A percentile compares a stretch with the other conserved stretches of the same genome.
phyloP scores from a whole-genome alignment of 2,329 filamentous ascomycete genomes.

The Trichoderma simmonsii region DNA sequence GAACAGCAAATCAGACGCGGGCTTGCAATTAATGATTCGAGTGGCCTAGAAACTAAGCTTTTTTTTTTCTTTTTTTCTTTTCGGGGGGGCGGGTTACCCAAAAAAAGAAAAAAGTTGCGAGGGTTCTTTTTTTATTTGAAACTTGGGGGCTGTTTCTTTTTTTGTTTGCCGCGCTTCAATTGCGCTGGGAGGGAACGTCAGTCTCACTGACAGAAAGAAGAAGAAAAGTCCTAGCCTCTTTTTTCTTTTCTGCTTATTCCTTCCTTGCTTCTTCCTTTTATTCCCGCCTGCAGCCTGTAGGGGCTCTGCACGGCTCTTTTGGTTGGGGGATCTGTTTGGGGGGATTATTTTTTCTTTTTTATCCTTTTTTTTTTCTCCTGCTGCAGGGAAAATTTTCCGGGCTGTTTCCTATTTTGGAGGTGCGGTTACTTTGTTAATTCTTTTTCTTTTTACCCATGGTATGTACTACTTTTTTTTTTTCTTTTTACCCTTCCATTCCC shows the following conservation, averaged over 20 bases:
- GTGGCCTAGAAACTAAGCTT: neutral
- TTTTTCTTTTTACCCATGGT: neutral
- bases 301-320: neutral
- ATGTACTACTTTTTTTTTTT: neutral
- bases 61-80: neutral
- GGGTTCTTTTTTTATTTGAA: neutral
- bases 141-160: neutral
- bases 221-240: neutral
- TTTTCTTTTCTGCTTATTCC: neutral
- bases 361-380: neutral
- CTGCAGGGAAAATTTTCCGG: neutral
- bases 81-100: neutral
- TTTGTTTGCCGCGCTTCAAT: neutral
- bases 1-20: neutral
- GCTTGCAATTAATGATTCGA: neutral
- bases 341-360: neutral
- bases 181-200: neutral
- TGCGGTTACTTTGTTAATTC: neutral
- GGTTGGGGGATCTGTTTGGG: neutral
- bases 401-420: conserved; percentile 2
- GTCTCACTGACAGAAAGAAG: neutral
- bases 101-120: neutral
- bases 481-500: neutral
- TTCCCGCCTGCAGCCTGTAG: neutral
- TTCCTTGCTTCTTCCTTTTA: neutral